Conservation (phyloP, 139 green algal species). For the Medakamo hakoo region DNA sequence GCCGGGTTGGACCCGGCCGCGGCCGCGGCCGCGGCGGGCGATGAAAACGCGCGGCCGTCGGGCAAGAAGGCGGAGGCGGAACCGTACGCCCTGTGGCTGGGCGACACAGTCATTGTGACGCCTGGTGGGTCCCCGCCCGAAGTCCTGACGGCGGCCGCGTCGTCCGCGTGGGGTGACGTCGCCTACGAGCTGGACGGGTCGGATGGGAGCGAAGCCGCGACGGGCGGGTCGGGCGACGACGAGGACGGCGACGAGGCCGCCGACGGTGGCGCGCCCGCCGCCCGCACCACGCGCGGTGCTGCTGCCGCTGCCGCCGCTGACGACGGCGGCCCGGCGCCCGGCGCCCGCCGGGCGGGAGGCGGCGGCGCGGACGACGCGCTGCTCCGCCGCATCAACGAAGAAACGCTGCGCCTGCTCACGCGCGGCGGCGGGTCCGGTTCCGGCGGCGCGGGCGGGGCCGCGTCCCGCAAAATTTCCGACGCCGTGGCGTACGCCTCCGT, state of each 20-base stretch:
- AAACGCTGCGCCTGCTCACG: conserved; percentile 42
- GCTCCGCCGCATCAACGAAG: conserved; percentile 62
- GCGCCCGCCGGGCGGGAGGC: too few species aligned
- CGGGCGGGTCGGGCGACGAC: conserved; percentile 15
- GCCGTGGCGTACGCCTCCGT: conserved; percentile 57
- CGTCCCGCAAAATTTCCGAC: conserved; percentile 39
- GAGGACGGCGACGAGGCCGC: conserved; percentile 14
- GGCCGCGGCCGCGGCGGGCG: conserved; percentile 8
- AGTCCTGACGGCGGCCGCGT: conserved; percentile 30
- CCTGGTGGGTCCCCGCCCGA: conserved; percentile 29
- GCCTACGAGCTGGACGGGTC: conserved; percentile 40
- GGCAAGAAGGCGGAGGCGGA: too few species aligned
- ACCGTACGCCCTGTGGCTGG: conserved; percentile 56
- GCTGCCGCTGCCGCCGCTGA: too few species aligned
- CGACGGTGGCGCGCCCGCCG: conserved; percentile 30
- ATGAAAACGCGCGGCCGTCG: too few species aligned
- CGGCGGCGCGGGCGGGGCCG: conserved; percentile 1
- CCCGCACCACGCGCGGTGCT: too few species aligned
- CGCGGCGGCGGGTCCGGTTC: conserved; percentile 2
- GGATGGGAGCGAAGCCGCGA: conserved; percentile 21
- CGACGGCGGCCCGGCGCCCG: too few species aligned
- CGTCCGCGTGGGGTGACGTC: conserved; percentile 43
- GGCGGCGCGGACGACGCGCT: conserved; percentile 58
- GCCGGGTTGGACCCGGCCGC: conserved; percentile 13
- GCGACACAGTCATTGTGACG: conserved; percentile 73